A percentile compares a stretch with the other conserved stretches of the same genome.
phyloP scores from a whole-genome alignment of 371 early-diverging fungal genomes.

The Mucor irregularis region DNA sequence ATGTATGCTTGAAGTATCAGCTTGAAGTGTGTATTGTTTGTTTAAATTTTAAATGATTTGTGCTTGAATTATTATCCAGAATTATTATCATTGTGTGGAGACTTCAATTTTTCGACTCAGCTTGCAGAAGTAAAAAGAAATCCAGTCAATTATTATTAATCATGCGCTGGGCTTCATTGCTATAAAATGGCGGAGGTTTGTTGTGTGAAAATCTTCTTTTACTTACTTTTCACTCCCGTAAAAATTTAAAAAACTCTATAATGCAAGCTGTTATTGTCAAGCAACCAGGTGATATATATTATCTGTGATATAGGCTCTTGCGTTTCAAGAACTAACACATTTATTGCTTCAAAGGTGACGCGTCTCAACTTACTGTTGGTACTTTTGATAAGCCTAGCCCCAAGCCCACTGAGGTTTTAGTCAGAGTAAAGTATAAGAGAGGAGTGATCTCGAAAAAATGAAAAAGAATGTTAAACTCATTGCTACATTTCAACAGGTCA shows the following conservation, averaged over 20 bases:
- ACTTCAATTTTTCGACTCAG: too few relatives aligned
- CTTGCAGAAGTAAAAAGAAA: too few relatives aligned
- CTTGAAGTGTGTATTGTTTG: too few relatives aligned
- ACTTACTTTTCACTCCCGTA: not conserved
- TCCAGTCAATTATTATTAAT: too few relatives aligned
- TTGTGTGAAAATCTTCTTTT: too few relatives aligned
- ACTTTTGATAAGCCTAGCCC: conserved; percentile 56
- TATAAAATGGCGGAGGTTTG: too few relatives aligned
- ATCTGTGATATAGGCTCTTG: too few relatives aligned
- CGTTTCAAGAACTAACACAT: not conserved
- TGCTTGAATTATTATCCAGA: too few relatives aligned
- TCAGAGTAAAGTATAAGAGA: conserved; percentile 65
- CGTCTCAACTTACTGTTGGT: conserved; percentile 56
- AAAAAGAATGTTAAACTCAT: not conserved
- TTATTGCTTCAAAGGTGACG: conserved; percentile 45
- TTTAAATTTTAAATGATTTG: too few relatives aligned
- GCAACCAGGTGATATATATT: conserved; percentile 28
- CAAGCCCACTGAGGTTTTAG: conserved; percentile 58
- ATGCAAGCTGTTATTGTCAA: conserved; percentile 44
- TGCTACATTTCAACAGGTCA: conserved; percentile 31
- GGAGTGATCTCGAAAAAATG: not conserved
- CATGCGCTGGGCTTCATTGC: too few relatives aligned
- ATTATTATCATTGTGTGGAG: too few relatives aligned
- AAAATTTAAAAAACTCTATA: not conserved
- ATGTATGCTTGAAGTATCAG: too few relatives aligned